These are phyloP conservation scores for Dictyostelium firmibasis DNA, from an alignment of 78 protist genomes.

Conservation along the genomic window DNA sequence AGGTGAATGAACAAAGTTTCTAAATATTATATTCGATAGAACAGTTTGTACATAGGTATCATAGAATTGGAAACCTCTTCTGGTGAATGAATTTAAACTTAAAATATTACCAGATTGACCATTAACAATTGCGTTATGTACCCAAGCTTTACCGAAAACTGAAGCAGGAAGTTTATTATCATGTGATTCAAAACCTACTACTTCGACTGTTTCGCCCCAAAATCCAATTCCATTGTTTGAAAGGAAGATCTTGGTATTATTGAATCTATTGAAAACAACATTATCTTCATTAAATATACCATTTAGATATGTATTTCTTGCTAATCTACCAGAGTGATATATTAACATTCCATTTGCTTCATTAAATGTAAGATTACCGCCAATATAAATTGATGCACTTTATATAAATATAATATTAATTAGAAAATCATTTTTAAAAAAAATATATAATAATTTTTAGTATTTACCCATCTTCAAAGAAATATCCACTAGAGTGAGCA, in stretches of 20 bases:
- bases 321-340: conserved; percentile 26
- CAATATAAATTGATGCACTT: conserved; percentile 5
- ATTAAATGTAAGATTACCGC: conserved; percentile 67
- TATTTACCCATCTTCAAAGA: conserved; percentile 11
- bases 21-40: conserved; percentile 17
- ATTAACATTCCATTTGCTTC: neutral
- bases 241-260: conserved; percentile 13
- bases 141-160: conserved; percentile 50
- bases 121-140: conserved; percentile 27
- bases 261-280: conserved; percentile 29
- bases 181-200: conserved; percentile 8
- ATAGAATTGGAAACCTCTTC: conserved; percentile 87
- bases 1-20: neutral
- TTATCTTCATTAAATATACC: neutral
- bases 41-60: conserved; percentile 71
- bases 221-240: conserved; percentile 4
- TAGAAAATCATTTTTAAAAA: too few species aligned
- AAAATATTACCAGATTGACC: conserved; percentile 31
- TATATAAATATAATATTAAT: neutral
- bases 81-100: neutral
- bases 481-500: conserved; percentile 81
- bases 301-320: neutral
- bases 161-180: conserved; percentile 13
- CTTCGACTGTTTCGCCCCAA: conserved; percentile 59
- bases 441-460: too few species aligned